Percentiles rank a stretch among this genome's conserved stretches.
These are phyloP conservation scores for Shiraia bambusicola DNA, from an alignment of 2,329 filamentous ascomycete species.

Conservation along the genomic window DNA sequence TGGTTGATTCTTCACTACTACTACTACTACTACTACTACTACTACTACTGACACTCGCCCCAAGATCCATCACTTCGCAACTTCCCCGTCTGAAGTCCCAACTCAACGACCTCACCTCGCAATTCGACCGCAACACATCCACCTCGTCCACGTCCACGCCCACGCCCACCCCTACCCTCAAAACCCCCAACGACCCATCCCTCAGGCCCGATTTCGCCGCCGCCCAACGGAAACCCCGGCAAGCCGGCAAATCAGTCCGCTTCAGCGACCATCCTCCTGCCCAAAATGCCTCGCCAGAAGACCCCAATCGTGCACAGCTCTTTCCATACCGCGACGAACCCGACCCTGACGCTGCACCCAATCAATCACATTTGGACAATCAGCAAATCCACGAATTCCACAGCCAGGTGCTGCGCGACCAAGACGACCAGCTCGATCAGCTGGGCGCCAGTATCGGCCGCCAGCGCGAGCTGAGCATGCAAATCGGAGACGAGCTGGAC, in stretches of 20 bases:
- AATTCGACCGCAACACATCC: conserved; percentile 68
- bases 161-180: conserved; percentile 39
- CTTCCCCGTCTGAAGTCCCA: conserved; percentile 71
- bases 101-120: conserved; percentile 72
- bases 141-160: conserved; percentile 57
- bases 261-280: conserved; percentile 65
- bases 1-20: no score
- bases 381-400: conserved; percentile 87
- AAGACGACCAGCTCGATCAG: conserved; percentile 89
- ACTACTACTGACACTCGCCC: conserved; percentile 2
- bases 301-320: conserved; percentile 57
- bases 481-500: conserved; percentile 95
- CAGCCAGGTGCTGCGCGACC: conserved; percentile 74
- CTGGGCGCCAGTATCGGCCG: conserved; percentile 84
- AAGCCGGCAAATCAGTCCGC: conserved; percentile 71
- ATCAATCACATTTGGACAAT: conserved; percentile 68
- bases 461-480: conserved; percentile 89
- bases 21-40: not conserved
- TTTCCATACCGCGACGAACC: conserved; percentile 76
- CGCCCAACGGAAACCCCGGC: conserved; percentile 39
- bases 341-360: conserved; percentile 40
- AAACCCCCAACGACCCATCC: conserved; percentile 48
- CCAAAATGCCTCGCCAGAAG: conserved; percentile 39
- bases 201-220: conserved; percentile 41
- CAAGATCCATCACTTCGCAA: conserved; percentile 52